These are phyloP conservation scores for Monosporascus ibericus DNA, from an alignment of 2,329 filamentous ascomycete genomes.

Conservation along the genomic window DNA sequence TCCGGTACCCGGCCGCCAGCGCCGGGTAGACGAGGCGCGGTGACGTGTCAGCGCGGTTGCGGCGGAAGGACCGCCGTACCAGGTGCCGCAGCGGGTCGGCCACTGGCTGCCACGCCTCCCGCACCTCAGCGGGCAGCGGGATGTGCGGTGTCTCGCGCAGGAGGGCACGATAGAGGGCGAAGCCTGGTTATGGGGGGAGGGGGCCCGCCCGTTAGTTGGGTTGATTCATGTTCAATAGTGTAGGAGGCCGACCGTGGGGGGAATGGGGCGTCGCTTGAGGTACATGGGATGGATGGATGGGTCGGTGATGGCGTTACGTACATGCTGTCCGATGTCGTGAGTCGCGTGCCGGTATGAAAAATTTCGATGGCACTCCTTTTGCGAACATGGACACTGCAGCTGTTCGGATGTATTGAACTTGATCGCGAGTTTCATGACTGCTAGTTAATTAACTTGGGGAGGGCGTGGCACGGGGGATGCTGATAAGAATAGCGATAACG, in stretches of 20 bases:
- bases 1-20: slow-evolving; percentile 59
- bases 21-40: slow-evolving; percentile 54
- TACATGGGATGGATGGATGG: not conserved
- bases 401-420: too few relatives aligned
- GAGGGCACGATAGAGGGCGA: slow-evolving; percentile 68
- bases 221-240: not conserved
- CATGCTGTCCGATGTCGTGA: slow-evolving; percentile 49
- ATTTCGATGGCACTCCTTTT: slow-evolving; percentile 7
- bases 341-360: slow-evolving; percentile 41
- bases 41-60: slow-evolving; percentile 53
- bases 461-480: too few relatives aligned
- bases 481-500: not conserved
- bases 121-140: slow-evolving; percentile 43
- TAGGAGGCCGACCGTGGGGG: not conserved
- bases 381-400: not conserved
- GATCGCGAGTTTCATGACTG: too few relatives aligned
- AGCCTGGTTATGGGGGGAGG: slow-evolving; percentile 35
- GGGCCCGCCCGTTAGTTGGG: not conserved
- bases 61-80: slow-evolving; percentile 56
- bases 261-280: too few relatives aligned
- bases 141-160: slow-evolving; percentile 51
- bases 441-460: too few relatives aligned
- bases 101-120: slow-evolving; percentile 16
- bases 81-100: slow-evolving; percentile 48
- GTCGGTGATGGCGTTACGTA: slow-evolving; percentile 16